phyloP scores from a whole-genome alignment of 2,329 filamentous ascomycete genomes.

The Nothomitra cinnamomea region DNA sequence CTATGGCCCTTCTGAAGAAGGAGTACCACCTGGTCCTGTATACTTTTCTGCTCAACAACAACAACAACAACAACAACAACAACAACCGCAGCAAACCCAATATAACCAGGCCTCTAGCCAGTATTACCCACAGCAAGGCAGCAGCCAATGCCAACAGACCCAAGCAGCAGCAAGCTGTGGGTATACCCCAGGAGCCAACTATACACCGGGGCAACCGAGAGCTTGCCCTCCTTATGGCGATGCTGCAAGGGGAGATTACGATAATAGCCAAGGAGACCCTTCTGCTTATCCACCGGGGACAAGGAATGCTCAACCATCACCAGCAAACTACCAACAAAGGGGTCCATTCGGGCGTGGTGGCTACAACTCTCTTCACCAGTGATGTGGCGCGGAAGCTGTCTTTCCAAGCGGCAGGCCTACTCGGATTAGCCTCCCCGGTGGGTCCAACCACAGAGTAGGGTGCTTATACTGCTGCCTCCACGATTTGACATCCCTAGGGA shows the following conservation, averaged over 20 bases:
- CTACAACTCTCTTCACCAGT: not conserved
- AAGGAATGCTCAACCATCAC: not conserved
- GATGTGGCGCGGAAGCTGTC: not conserved
- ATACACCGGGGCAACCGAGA: not conserved
- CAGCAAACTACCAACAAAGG: not conserved
- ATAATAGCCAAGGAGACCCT: not conserved
- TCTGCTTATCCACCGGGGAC: not conserved
- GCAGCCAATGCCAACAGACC: not conserved
- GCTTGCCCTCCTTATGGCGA: not conserved
- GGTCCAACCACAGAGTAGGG: not conserved
- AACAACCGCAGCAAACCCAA: not conserved
- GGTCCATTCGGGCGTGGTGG: conserved; percentile 3
- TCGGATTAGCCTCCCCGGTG: not conserved
- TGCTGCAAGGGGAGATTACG: not conserved
- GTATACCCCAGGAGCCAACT: not conserved
- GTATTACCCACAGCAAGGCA: not conserved
- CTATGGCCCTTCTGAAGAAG: conserved; percentile 18
- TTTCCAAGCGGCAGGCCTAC: not conserved
- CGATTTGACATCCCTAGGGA: not conserved
- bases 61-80: too few relatives aligned
- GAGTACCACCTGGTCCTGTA: not conserved
- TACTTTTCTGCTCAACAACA: not conserved
- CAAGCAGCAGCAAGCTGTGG: not conserved
- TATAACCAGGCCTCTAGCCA: not conserved
- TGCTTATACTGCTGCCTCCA: not conserved